phyloP scores from a whole-genome alignment of 768 basidiomycete genomes.

The Scleroderma bovista region DNA sequence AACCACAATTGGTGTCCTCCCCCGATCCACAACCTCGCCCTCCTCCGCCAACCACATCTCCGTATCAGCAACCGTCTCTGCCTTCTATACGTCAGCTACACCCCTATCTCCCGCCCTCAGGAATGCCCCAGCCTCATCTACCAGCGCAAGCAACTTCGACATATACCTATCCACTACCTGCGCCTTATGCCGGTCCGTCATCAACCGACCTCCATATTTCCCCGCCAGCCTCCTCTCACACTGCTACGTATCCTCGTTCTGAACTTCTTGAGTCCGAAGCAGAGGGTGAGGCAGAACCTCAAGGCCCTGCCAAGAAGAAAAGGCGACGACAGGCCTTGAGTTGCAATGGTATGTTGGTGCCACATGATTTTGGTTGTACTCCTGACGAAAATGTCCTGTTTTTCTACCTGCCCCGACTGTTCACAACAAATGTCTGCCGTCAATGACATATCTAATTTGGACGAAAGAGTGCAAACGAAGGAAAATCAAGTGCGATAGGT shows the following conservation, averaged over 20 bases:
- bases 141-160: slow-evolving; percentile 22
- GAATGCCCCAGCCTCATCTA: slow-evolving; percentile 24
- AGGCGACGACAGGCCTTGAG: slow-evolving; percentile 76
- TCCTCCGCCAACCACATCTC: slow-evolving; percentile 16
- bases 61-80: slow-evolving; percentile 33
- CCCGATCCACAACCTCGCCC: slow-evolving; percentile 23
- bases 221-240: slow-evolving; percentile 16
- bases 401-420: background rate
- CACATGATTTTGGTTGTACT: slow-evolving; percentile 17
- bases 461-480: slow-evolving; percentile 73
- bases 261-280: slow-evolving; percentile 49
- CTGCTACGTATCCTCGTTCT: slow-evolving; percentile 25
- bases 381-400: slow-evolving; percentile 9
- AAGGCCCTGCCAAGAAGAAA: slow-evolving; percentile 75
- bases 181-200: slow-evolving; percentile 18
- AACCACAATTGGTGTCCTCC: slow-evolving; percentile 22
- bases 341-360: slow-evolving; percentile 62
- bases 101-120: slow-evolving; percentile 55
- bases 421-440: background rate
- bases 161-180: slow-evolving; percentile 22
- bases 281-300: slow-evolving; percentile 46
- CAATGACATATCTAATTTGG: slow-evolving; percentile 7
- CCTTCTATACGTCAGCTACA: slow-evolving; percentile 69
- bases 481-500: slow-evolving; percentile 89
- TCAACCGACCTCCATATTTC: slow-evolving; percentile 22